Conservation (phyloP, 1,284 basidiomycete species). For the Puccinia coronata region DNA sequence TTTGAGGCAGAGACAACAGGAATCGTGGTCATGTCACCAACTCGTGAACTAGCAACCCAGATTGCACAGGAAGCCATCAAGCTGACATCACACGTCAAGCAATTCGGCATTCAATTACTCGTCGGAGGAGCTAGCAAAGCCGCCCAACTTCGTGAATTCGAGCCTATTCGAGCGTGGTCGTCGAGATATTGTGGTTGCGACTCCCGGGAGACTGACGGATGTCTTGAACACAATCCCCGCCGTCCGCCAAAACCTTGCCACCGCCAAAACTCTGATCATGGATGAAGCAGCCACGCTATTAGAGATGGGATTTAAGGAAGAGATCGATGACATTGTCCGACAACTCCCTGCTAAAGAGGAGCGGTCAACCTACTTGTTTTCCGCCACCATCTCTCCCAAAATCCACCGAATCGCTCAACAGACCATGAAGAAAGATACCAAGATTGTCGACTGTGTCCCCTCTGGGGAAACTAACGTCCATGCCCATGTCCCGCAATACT, state of each 20-base stretch:
- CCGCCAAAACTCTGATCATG: slow-evolving; percentile 69
- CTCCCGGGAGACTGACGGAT: slow-evolving; percentile 85
- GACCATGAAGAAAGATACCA: slow-evolving; percentile 68
- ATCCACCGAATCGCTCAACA: slow-evolving; percentile 62
- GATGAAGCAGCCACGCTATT: slow-evolving; percentile 95
- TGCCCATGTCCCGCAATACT: slow-evolving; percentile 78
- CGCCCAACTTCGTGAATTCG: slow-evolving; percentile 72
- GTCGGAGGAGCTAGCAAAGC: slow-evolving; percentile 76
- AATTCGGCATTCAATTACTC: slow-evolving; percentile 73
- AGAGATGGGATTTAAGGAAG: slow-evolving; percentile 93
- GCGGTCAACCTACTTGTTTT: slow-evolving; percentile 91
- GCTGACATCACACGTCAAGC: slow-evolving; percentile 68
- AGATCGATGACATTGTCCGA: slow-evolving; percentile 74
- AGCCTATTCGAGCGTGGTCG: slow-evolving; percentile 65
- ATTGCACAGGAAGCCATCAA: slow-evolving; percentile 82
- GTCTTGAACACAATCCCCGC: slow-evolving; percentile 69
- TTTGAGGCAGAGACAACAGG: slow-evolving; percentile 64
- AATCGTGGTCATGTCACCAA: slow-evolving; percentile 84
- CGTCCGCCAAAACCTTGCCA: slow-evolving; percentile 64
- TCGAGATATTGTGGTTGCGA: slow-evolving; percentile 86
- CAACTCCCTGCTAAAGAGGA: slow-evolving; percentile 69
- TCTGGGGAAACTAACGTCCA: slow-evolving; percentile 69
- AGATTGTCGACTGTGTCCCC: slow-evolving; percentile 67
- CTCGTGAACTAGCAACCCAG: slow-evolving; percentile 89
- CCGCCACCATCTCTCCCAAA: slow-evolving; percentile 70